Evolutionary conservation across 345 rosid genomes (phyloP), one percentile per base, ranked within the genome.

Genomic region (Ailanthus altissimus): DNA sequence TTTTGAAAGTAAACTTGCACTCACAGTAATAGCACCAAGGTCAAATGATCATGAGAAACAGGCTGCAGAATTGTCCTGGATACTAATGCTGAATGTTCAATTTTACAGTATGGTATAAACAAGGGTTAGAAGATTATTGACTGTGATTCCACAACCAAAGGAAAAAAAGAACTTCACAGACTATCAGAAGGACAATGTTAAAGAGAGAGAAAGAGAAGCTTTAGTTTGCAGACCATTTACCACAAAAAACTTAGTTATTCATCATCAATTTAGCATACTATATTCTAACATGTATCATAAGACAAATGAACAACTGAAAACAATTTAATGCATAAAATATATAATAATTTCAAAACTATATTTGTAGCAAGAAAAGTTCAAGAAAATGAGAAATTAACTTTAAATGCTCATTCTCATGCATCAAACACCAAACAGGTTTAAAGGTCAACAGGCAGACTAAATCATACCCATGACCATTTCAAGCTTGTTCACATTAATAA

Each of bases 381-480:
- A 6, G 13, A 6, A 38, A 20, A 64, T 3, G 28, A 42, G 26
- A 40, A 20, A 38, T 38, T 20, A 26, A 69, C 42, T 49, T 69
- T 47, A 69, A 26, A 26, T 15, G 23, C 1, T 50, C 58, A 50
- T 8, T 28, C 11, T 28, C 2, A 23, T 50, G 59, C 59, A 28
- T 69, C 43, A 69, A 49, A 28, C n/a, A 16, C 73, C 8, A 2
- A 69, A 69, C 50, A 65, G 13, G 69, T 49, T 42, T 65, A 20
- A 50, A 40, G 4, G 49, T 69, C 12, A 26, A 15, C 16, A 4
- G 23, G 69, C 23, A 38, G 40, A n/a, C 13, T 46, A 16, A 5
- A 69, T 28, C 58, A 50, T 16, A 69, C 16, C 50, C 45, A 50
- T 47, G 4, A 51, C 59, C 59, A 53, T 69, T 69, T 18, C 59